phyloP scores from a whole-genome alignment of 2,329 filamentous ascomycete genomes.

The Alternaria sp. region DNA sequence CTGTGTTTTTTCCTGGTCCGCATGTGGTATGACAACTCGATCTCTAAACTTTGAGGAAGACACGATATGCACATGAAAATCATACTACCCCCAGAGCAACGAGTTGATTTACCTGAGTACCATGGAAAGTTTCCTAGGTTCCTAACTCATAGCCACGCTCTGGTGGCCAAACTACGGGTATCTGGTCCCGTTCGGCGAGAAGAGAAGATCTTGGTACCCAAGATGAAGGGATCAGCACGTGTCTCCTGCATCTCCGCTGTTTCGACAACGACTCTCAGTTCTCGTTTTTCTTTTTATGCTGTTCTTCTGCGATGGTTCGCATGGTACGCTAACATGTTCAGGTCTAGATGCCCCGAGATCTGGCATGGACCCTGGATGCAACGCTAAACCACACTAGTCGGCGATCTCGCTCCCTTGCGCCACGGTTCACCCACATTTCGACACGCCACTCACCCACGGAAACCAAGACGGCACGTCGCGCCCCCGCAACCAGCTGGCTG shows the following conservation, averaged over 20 bases:
- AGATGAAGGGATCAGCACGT: constrained; percentile 4
- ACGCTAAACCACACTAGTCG: not conserved
- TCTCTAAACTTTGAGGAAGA: not conserved
- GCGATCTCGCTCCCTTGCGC: constrained; percentile 3
- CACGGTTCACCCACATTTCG: constrained; percentile 9
- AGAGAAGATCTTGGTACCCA: not conserved
- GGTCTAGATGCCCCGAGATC: constrained; percentile 9
- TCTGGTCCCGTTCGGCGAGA: constrained; percentile 2
- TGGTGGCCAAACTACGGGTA: not conserved
- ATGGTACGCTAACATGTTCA: not conserved
- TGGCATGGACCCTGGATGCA: constrained; percentile 5
- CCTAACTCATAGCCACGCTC: not conserved
- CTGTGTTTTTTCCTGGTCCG: not conserved
- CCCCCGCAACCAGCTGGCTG: constrained; percentile 6
- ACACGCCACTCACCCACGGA: constrained; percentile 11
- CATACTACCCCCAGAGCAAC: not conserved
- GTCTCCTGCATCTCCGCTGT: constrained; percentile 4
- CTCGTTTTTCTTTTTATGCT: not conserved
- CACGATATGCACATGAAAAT: not conserved
- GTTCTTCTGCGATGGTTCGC: constrained; percentile 7
- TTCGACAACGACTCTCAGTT: constrained; percentile 2
- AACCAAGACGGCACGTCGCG: constrained; percentile 5
- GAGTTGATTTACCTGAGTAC: not conserved
- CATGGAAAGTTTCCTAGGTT: not conserved
- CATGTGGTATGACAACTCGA: not conserved